Percentiles rank a stretch among this genome's conserved stretches.
These are phyloP conservation scores for Sarocladium kiliense DNA, from an alignment of 2,329 filamentous ascomycete genomes.

Conservation along the genomic window DNA sequence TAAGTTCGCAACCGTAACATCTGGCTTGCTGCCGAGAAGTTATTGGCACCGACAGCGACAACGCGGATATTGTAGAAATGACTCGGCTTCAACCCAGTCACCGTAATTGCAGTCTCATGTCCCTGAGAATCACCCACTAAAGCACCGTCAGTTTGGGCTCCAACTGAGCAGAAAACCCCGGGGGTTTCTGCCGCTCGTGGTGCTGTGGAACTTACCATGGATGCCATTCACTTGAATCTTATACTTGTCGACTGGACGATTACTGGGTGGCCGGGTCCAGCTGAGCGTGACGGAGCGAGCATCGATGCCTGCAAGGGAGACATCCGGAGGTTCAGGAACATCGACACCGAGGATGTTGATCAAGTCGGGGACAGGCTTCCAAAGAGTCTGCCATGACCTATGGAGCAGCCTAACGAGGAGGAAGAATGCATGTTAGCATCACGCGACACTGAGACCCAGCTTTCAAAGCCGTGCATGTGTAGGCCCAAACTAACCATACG, in stretches of 20 bases:
- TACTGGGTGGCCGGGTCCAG: slow-evolving; percentile 71
- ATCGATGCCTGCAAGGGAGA: slow-evolving; percentile 85
- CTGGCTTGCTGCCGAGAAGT: slow-evolving; percentile 85
- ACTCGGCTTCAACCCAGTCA: slow-evolving; percentile 79
- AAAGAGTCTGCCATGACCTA: slow-evolving; percentile 81
- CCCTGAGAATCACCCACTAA: slow-evolving; percentile 73
- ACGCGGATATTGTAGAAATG: slow-evolving; percentile 93
- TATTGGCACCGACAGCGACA: slow-evolving; percentile 83
- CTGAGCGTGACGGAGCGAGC: slow-evolving; percentile 83
- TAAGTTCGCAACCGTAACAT: slow-evolving; percentile 80
- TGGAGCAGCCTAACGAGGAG: slow-evolving; percentile 66
- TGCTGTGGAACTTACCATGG: slow-evolving; percentile 57
- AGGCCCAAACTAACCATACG: slow-evolving; percentile 41
- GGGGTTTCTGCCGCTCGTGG: neutral
- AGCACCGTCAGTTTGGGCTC: neutral
- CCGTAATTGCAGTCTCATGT: slow-evolving; percentile 62
- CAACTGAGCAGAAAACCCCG: neutral
- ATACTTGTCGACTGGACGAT: slow-evolving; percentile 73
- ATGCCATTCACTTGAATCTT: slow-evolving; percentile 91
- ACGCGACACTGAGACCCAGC: neutral
- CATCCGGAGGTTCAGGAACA: slow-evolving; percentile 82
- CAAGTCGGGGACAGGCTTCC: slow-evolving; percentile 85
- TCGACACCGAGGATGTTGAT: slow-evolving; percentile 90
- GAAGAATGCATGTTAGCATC: slow-evolving; percentile 1
- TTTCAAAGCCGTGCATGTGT: neutral